Conservation (phyloP, 306 rosid species). For the Pyrus bretschneideri region DNA sequence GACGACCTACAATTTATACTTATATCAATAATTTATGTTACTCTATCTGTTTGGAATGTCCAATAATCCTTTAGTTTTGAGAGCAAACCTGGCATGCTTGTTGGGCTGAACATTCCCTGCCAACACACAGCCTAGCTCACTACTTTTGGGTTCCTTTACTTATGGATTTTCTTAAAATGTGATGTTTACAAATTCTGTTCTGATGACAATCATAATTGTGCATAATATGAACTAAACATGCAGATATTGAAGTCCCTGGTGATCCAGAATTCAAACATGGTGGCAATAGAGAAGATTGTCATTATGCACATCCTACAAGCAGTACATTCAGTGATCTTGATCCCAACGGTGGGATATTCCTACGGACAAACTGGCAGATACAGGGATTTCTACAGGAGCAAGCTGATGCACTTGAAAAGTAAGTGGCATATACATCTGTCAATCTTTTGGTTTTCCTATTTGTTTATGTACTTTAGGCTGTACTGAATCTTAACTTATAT, state of each 20-base stretch:
- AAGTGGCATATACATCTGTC: constrained; percentile 3
- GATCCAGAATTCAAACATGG: constrained; percentile 44
- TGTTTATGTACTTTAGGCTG: constrained; percentile 5
- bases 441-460: not conserved
- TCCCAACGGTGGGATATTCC: constrained; percentile 48
- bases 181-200: constrained; percentile 11
- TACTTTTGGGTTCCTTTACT: not conserved
- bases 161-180: not conserved
- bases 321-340: constrained; percentile 44
- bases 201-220: constrained; percentile 9
- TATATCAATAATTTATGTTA: not conserved
- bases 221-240: constrained; percentile 2
- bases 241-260: constrained; percentile 64
- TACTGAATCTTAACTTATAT: constrained; percentile 17
- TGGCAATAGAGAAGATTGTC: constrained; percentile 43
- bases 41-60: not conserved
- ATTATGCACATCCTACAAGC: constrained; percentile 46
- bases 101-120: not conserved
- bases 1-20: not conserved
- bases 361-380: constrained; percentile 85
- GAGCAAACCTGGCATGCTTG: not conserved
- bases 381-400: constrained; percentile 93
- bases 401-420: constrained; percentile 87
- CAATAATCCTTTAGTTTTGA: not conserved
- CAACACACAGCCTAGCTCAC: not conserved